Evolutionary conservation across 345 rosid genomes (phyloP).

Genomic region (Eucalyptus polyanthemos): DNA sequence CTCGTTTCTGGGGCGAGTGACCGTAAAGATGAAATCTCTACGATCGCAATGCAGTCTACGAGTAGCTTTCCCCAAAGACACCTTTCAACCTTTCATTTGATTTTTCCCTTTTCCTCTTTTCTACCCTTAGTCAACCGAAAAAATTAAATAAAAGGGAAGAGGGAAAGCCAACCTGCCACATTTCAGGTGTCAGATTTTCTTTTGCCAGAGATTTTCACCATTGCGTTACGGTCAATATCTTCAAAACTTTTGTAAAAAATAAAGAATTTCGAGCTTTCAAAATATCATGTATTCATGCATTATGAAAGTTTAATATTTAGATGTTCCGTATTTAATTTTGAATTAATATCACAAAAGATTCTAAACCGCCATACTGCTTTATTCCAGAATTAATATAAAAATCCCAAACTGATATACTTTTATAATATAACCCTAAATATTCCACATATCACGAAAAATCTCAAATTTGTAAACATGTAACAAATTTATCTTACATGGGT

Average conservation of each 20-base stretch:
- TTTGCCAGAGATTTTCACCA: background rate
- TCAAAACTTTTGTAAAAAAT: background rate
- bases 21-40: background rate
- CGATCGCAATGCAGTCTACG: background rate
- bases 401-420: accelerated
- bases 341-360: background rate
- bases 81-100: background rate
- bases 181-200: background rate
- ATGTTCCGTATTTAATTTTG: background rate
- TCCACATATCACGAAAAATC: accelerated
- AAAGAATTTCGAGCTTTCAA: background rate
- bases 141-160: background rate
- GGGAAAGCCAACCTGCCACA: background rate
- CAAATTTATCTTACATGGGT: no score
- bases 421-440: background rate
- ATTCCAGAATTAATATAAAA: background rate
- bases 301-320: background rate
- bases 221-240: background rate
- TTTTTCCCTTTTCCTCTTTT: background rate
- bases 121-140: background rate
- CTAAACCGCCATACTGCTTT: accelerated
- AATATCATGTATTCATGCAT: background rate
- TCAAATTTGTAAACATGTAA: accelerated
- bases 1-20: background rate
- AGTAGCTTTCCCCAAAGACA: background rate